Conservation (phyloP, 345 rosid genomes). For the Odontarrhena argentea region DNA sequence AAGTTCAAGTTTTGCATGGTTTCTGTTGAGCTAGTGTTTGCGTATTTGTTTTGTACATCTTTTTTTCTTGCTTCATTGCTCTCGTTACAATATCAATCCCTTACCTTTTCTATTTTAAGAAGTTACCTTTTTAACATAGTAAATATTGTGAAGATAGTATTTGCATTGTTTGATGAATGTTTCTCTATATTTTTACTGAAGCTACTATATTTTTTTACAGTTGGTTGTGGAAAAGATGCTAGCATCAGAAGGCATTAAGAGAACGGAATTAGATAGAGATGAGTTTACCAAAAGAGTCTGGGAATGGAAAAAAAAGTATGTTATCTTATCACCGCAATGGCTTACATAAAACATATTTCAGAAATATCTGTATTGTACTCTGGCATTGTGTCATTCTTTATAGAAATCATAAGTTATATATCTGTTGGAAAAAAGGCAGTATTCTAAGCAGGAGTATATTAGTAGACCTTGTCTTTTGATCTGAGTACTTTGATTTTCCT, state of each 20-base stretch:
- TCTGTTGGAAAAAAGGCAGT: conserved; percentile 8
- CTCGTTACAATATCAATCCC: conserved; percentile 13
- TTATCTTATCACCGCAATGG: conserved; percentile 28
- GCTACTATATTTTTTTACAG: conserved; percentile 46
- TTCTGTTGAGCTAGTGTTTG: neutral
- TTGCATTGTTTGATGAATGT: conserved; percentile 11
- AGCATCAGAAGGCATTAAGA: conserved; percentile 86
- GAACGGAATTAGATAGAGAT: conserved; percentile 78
- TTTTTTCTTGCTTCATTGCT: conserved; percentile 13
- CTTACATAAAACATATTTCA: conserved; percentile 5
- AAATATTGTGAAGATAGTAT: neutral
- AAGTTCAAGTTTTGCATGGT: conserved; percentile 24
- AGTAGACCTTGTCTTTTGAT: conserved; percentile 5
- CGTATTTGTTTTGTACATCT: neutral
- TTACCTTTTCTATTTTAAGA: neutral
- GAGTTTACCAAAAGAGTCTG: conserved; percentile 90
- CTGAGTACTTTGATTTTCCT: conserved; percentile 4
- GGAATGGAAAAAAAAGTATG: conserved; percentile 98
- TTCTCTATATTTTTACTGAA: conserved; percentile 30
- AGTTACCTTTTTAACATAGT: conserved; percentile 1
- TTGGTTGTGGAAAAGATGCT: conserved; percentile 97
- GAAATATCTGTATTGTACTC: neutral
- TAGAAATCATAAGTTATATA: conserved; percentile 8
- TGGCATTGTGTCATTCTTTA: neutral
- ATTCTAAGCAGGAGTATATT: conserved; percentile 11